Evolutionary conservation across 1,284 basidiomycete species (phyloP), one percentile per base, ranked within the genome.

Genomic region (Cutaneotrichosporon spelunceum): DNA sequence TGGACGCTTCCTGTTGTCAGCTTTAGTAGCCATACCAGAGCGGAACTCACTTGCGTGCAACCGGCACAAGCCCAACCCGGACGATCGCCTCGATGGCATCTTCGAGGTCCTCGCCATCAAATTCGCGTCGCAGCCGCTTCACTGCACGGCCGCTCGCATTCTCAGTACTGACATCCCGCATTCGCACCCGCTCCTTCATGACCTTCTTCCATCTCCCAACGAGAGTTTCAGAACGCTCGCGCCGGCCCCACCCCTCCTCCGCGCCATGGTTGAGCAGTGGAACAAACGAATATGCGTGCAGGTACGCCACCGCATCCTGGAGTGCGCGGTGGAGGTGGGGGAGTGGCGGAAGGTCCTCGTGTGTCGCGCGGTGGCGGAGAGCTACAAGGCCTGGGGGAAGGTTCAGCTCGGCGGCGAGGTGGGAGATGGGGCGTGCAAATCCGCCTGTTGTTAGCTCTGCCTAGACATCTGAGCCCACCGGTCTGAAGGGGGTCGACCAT

Each of bases 371-470:
- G 80, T 99, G 95, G 39, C 95, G 84, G 6, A 99, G 82, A 66
- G 97, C 91, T n/a, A 99, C 93, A 21, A 99, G 83, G 86, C 90
- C 93, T 0, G 84, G 80, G 0, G 96, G 96, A 2, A 99, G 81
- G 0, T 88, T 89, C 26, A 99, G 84, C 65, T 93, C 88, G 3
- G 84, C 82, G 1, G 96, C 93, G 63, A 99, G 90, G 30, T 88
- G 86, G 0, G 89, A 87, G 69, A 99, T 97, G 1, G 93, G 89
- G 44, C 93, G 84, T 4, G 95, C 96, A 71, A 88, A 94, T 1
- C 66, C 62, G 13, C 75, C 75, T 76, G 61, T 4, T 14, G 36
- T 54, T 10, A 36, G 30, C 21, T 45, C 19, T 4, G 16, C 19
- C 29, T 19, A 11, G 24, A 1, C 8, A 10, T 24, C 61, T n/a